Base-by-base conservation (phyloP, 768 basidiomycete genomes). In the Aureoboletus auriporus region DNA sequence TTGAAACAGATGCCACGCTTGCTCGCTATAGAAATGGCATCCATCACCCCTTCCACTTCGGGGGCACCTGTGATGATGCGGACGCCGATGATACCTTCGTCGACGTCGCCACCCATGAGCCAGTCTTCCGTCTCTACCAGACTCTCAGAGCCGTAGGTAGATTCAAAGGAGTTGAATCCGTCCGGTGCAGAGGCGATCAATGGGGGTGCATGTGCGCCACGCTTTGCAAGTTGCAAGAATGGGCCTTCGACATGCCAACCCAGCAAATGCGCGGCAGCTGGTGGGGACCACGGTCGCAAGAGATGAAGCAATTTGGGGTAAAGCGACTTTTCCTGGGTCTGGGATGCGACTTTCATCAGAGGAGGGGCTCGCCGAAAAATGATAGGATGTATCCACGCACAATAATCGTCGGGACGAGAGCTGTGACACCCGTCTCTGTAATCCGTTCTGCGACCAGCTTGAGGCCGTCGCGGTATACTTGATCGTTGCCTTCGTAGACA, bases 221-320 rank as follows among this genome's bases (percentile, higher is more conserved):
- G 82, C 64, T 92, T 92, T n/a, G 76, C 75, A 35, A 80, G 69
- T 46, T 90, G 84, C 37, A 93, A 75, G 71, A 93, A 94, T 0
- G 93, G 92, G 0, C 93, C 93, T 67, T 95, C 93, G 26, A 79
- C 88, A 55, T 95, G 93, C 85, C 88, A 94, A 26, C 93, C 93
- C 11, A 94, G 77, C 4, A 92, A 65, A 30, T 79, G 83, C 0
- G 92, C 90, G 9, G 84, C 85, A 9, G 56, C 71, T 0, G 79
- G 71, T 12, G 80, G 76, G 12, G 82, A 78, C 59, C 80, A 82
- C 1, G 89, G 89, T 31, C 76, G 77, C 26, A 93, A 74, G 14
- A 90, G 74, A 47, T 72, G 70, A 1, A 92, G 71, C 27, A 92
- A 61, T 53, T 82, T 82, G 2, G 86, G 84, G 58, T 90, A 89